phyloP scores from a whole-genome alignment of 2,329 filamentous ascomycete species.

The Aspergillus chevalieri region DNA sequence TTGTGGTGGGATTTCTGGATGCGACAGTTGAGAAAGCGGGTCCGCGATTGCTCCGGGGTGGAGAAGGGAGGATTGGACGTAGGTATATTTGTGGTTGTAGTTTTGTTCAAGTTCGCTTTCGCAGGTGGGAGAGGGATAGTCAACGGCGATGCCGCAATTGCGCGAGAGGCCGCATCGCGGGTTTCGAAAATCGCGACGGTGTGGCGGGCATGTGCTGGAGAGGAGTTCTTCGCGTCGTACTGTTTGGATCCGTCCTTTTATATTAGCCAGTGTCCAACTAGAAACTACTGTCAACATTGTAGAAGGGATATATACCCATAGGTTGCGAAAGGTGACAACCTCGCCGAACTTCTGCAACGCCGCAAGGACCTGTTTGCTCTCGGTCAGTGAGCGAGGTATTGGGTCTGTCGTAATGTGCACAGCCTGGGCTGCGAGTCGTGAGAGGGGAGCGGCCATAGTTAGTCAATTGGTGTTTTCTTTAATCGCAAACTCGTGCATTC shows the following conservation, averaged over 20 bases:
- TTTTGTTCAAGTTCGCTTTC: neutral
- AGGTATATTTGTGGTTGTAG: neutral
- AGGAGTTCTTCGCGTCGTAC: constrained; percentile 26
- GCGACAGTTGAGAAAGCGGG: constrained; percentile 16
- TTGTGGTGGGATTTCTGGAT: constrained; percentile 24
- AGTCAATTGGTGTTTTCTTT: neutral
- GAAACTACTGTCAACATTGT: neutral
- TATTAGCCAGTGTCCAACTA: neutral
- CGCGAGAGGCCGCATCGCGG: constrained; percentile 26
- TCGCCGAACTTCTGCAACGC: constrained; percentile 38
- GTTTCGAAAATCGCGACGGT: constrained; percentile 34
- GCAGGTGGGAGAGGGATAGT: constrained; percentile 14
- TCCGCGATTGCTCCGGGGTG: neutral
- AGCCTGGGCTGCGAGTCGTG: constrained; percentile 16
- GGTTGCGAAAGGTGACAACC: constrained; percentile 32
- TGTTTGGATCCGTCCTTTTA: constrained; percentile 6
- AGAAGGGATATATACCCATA: constrained; percentile 21
- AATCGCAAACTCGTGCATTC: constrained; percentile 3
- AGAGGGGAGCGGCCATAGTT: constrained; percentile 10
- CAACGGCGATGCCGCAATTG: constrained; percentile 28
- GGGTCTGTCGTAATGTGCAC: constrained; percentile 28
- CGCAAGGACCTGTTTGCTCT: constrained; percentile 30
- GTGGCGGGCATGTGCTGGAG: constrained; percentile 11
- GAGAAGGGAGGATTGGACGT: neutral
- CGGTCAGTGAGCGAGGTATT: constrained; percentile 21